Evolutionary conservation across 2,329 filamentous ascomycete genomes (phyloP), one percentile per base, ranked within the genome.

Genomic region (Calonectria fujianensis): DNA sequence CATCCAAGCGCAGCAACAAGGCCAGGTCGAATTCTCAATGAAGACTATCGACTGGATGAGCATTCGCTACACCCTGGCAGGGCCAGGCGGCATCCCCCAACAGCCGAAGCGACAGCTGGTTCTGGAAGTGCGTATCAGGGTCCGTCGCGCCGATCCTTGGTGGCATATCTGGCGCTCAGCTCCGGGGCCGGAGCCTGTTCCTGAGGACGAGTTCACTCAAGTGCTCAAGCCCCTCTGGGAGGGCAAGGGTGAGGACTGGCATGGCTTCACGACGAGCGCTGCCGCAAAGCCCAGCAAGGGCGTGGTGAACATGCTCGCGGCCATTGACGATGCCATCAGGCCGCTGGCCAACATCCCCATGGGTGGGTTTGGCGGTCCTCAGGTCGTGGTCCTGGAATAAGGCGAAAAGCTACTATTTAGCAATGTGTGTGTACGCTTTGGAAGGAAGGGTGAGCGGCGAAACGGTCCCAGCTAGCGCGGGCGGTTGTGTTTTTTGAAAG

Each of bases 11-110:
- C 86, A 84, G 14, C 86, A 87, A 41, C 86, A 88, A 67, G 89
- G 88, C 16, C 83, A 81, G 5, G 85, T 92, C 14, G 88, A 87
- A 50, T 85, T 93, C 51, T 87, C 89, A 27, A 86, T 89, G 71
- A 87, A 89, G 75, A 86, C 89, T 1, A 83, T 92, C 3, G 91
- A 93, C 77, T 92, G 90, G 88, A 88, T 91, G 67, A 86, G 86
- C 11, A 82, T 94, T 10, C 87, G 88, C 48, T 94, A 93, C 78
- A 83, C 82, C 7, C 78, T 92, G 1, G 76, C 82, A 32, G 75
- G 72, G 6, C 73, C 79, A 24, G 68, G 77, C 35, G 41, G 70
- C 24, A 75, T 79, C 5, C 80, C 78, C 69, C 80, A 82, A 48
- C 75, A 81, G 11, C 75, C 79, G 27, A 85, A 74, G 24, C 78